Base-by-base conservation (phyloP, 768 basidiomycete species). In the Coprinopsis marcescibilis region DNA sequence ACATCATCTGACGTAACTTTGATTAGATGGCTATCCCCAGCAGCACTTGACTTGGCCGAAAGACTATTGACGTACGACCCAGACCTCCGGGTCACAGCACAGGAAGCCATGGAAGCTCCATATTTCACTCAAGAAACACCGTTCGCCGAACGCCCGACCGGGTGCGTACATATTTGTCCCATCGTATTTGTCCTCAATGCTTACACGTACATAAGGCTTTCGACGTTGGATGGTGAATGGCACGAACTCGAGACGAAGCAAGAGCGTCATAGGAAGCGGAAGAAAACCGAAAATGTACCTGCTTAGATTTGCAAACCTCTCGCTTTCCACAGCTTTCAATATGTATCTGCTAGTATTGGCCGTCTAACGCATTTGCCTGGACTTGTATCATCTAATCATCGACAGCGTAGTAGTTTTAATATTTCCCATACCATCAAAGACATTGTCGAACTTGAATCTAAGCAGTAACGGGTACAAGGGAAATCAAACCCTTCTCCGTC, bases 201-300 rank as follows among this genome's bases (percentile, higher is more conserved):
- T 25, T 15, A 17, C 39, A 51, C 56, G 26, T 45, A 10, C 23
- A 36, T 39, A 52, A 94, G 93, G 43, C 66, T 98, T 48, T 77
- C 85, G 11, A 76, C 76, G 11, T 66, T 96, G 33, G 81, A 90
- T 60, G 95, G 96, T 36, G 96, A 98, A 63, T 97, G 94, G 89
- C 96, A 99, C 65, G 96, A 99, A 64, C 74, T 94, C 52, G 94
- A 97, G 63, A 89, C 90, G 11, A 99, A 97, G 65, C 76, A 83
- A 47, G 92, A 97, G 68, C 77, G 90, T 32, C 84, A 85, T 48
- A 88, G 81, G 68, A 85, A 86, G 65, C 74, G 80, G 61, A 77
- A 77, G 68, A 85, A 77, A 73, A 72, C 73, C 52, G 85, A 81
- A 64, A 65, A 56, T 51, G 48, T 27, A 27, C n/a, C n/a, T n/a